Base-by-base conservation (phyloP, 2,329 filamentous ascomycete genomes). In the Teratosphaeria viscida region DNA sequence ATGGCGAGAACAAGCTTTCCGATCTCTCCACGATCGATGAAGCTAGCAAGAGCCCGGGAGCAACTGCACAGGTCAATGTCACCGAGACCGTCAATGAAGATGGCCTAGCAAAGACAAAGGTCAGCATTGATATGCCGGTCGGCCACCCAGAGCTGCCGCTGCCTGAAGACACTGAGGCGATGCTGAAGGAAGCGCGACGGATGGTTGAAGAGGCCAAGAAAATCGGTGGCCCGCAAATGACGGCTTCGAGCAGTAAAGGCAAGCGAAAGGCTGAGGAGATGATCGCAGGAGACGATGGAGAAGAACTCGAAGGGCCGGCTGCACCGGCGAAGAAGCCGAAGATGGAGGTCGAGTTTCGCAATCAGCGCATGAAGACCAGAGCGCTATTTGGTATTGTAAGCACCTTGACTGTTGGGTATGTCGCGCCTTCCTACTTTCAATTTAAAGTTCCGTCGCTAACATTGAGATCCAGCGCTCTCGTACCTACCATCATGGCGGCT, bases 361-460 rank as follows among this genome's bases (percentile, higher is more conserved):
- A 90, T 77, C 88, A 95, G 76, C 88, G 86, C 70, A 90, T 96
- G 65, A 87, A 90, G 76, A 90, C 86, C 74, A 85, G 91, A 71
- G 90, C 94, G 54, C 78, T 96, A 62, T 82, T 95, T 63, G 92
- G 94, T 60, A 83, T 97, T 57, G 89, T 87, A 63, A 90, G 90
- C 60, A 94, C 90, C 54, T 81, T 96, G 72, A 90, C 89, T 60
- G 82, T 96, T 74, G 92, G 92, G 94, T 97, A 83, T 78, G 91
- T 87, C 59, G 26, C 34, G 58, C 16, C 53, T 54, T 2, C 26
- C 3, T 11, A 4, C 16, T 12, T 16, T 29, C 14, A 29, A 5
- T 52, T 56, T 19, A n/a, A 34, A 29, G 11, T 32, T 19, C 26
- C 11, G 39, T 34, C 32, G 54, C 35, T 60, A 57, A 53, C 52